Evolutionary conservation across 164 flowering plant genomes (phyloP), one percentile per base, ranked within the genome.

Genomic region (Saururus chinensis): DNA sequence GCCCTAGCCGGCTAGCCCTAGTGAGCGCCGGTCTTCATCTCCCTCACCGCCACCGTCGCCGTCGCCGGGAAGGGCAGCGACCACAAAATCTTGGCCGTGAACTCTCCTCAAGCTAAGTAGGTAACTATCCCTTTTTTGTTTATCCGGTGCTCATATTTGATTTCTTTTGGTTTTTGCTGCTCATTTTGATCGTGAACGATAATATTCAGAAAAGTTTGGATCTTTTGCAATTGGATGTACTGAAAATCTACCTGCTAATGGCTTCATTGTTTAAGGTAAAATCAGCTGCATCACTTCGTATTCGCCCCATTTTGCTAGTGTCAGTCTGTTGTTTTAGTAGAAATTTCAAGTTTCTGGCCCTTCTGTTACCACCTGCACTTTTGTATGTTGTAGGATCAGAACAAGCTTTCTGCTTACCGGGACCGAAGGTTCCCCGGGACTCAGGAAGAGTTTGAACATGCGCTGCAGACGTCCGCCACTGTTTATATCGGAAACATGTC

Each of bases 401-500:
- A 62, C 63, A 90, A 87, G 77, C 78, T 93, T 61, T 93, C 99
- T 40, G 91, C 87, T 11, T 90, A 90, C 65, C 77, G 96, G 23
- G 99, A 90, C 64, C 77, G 89, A 73, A 87, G 87, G 70, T 90
- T 90, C 75, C 76, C 79, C 58, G 97, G 97, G 61, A 73, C 84
- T n/a, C 97, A 90, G 63, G 99, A 88, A 63, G 99, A 90, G 40
- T 93, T 82, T 75, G 97, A 90, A 56, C 76, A 81, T 64, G 95
- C 91, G 8, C 85, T 90, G 20, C 75, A 56, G 68, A 75, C 78
- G 11, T 86, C 99, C 24, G 77, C 75, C 0, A 93, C 99, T 58
- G 82, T 82, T 53, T 93, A 90, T 63, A 59, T 90, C 25, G 99
- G 97, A 49, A 93, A 93, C 67, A 83, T 90, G 97, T 90, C 99